Percentiles rank a stretch among this genome's conserved stretches.
Evolutionary conservation across 2,329 filamentous ascomycete species (phyloP).

Genomic region (Colletotrichum caudatum): DNA sequence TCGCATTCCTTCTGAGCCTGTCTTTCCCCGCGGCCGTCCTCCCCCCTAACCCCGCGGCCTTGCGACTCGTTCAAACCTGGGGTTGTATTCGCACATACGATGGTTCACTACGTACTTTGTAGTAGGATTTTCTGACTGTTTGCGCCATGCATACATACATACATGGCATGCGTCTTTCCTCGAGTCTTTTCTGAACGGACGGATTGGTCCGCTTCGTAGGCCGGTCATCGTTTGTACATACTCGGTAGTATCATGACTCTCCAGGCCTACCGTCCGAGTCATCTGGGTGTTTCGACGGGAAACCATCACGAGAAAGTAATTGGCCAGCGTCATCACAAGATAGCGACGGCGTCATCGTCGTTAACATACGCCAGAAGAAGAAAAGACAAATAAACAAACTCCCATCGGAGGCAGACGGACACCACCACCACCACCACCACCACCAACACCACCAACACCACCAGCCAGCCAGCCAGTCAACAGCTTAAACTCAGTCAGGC

Average conservation of each 20-base stretch:
- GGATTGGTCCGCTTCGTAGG: neutral
- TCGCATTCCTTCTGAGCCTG: slow-evolving; percentile 9
- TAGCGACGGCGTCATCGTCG: slow-evolving; percentile 13
- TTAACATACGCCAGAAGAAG: neutral
- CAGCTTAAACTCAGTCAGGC: neutral
- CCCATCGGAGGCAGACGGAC: slow-evolving; percentile 10
- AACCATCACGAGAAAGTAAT: neutral
- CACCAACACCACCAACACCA: neutral
- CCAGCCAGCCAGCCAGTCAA: neutral
- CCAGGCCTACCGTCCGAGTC: slow-evolving; percentile 30
- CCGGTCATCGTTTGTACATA: neutral
- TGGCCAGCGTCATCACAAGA: slow-evolving; percentile 26
- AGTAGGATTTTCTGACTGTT: neutral
- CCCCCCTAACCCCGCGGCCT: slow-evolving; percentile 4
- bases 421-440: neutral
- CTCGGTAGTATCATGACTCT: slow-evolving; percentile 37
- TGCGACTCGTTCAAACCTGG: slow-evolving; percentile 9
- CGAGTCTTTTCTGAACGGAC: neutral
- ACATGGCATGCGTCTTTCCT: too few species aligned
- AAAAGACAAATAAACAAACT: neutral
- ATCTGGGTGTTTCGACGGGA: slow-evolving; percentile 30
- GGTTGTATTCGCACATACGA: neutral
- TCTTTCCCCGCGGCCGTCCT: slow-evolving; percentile 4
- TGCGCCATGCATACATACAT: slow-evolving; percentile 33
- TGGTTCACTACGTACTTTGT: too few species aligned